A percentile compares a stretch with the other conserved stretches of the same genome.
Evolutionary conservation across 2,329 filamentous ascomycete species (phyloP).

Genomic region (Nemania bipapillata): DNA sequence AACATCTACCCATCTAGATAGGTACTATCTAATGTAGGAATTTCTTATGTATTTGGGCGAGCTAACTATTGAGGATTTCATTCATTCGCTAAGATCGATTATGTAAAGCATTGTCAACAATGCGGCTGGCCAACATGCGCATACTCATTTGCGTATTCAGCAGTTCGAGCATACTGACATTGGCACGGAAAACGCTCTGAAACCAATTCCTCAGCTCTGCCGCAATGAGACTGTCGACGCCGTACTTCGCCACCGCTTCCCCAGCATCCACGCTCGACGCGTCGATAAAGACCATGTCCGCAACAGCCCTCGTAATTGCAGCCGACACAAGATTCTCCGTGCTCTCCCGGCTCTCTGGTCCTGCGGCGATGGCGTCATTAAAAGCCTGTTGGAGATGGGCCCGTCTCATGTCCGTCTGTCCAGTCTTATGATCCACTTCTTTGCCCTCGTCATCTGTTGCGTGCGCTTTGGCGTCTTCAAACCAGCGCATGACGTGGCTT

Average conservation of each 20-base stretch:
- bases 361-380: background rate
- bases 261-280: background rate
- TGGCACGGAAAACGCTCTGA: constrained; percentile 12
- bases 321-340: background rate
- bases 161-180: constrained; percentile 18
- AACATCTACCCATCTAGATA: too few species aligned
- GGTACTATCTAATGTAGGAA: too few species aligned
- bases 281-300: constrained; percentile 3
- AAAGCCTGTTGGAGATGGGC: background rate
- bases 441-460: too few species aligned
- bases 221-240: constrained; percentile 3
- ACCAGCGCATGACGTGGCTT: constrained; percentile 21
- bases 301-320: background rate
- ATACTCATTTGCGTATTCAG: too few species aligned
- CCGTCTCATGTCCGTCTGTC: constrained; percentile 7
- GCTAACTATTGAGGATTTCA: too few species aligned
- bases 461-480: constrained; percentile 22
- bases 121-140: too few species aligned
- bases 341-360: background rate
- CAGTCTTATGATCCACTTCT: too few species aligned
- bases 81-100: too few species aligned
- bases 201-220: background rate
- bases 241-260: background rate
- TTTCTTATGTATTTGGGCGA: too few species aligned
- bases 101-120: too few species aligned